These are phyloP conservation scores for Dictyostelium capitatum DNA, from an alignment of 78 protist species.

Conservation along the genomic window DNA sequence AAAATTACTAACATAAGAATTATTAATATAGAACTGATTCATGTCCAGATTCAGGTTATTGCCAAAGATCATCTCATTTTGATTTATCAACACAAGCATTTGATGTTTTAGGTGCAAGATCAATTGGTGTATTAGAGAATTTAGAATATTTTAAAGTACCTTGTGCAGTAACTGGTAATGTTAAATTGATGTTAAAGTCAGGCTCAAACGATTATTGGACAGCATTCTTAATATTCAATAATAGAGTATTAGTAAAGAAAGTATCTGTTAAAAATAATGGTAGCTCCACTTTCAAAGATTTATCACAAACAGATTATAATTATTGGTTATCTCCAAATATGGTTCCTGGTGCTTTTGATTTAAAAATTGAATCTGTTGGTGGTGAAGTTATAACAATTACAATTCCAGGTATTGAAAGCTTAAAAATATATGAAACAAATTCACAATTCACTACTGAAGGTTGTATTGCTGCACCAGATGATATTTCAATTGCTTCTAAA, in stretches of 20 bases:
- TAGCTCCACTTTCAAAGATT: not conserved
- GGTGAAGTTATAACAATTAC: conserved; percentile 10
- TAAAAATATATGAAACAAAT: not conserved
- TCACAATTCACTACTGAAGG: not conserved
- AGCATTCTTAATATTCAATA: conserved; percentile 26
- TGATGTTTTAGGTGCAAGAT: not conserved
- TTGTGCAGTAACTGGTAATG: not conserved
- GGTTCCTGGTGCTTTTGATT: not conserved
- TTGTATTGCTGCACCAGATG: no score
- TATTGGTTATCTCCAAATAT: not conserved
- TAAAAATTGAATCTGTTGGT: conserved; percentile 17
- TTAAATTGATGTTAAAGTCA: conserved; percentile 25
- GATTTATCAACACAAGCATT: conserved; percentile 45
- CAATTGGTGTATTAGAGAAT: conserved; percentile 2
- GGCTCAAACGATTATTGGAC: conserved; percentile 49
- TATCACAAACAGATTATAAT: conserved; percentile 13
- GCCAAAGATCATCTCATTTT: conserved; percentile 23
- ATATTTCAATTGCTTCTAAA: no score
- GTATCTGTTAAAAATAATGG: conserved; percentile 12
- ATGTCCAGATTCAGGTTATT: conserved; percentile 8
- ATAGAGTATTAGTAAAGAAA: not conserved
- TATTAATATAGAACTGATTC: conserved; percentile 26
- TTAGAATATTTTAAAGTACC: conserved; percentile 19
- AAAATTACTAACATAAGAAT: no score
- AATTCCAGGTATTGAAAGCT: not conserved